These are phyloP conservation scores for Rhytidhysteron rufulum DNA, from an alignment of 2,329 filamentous ascomycete species.

Conservation along the genomic window DNA sequence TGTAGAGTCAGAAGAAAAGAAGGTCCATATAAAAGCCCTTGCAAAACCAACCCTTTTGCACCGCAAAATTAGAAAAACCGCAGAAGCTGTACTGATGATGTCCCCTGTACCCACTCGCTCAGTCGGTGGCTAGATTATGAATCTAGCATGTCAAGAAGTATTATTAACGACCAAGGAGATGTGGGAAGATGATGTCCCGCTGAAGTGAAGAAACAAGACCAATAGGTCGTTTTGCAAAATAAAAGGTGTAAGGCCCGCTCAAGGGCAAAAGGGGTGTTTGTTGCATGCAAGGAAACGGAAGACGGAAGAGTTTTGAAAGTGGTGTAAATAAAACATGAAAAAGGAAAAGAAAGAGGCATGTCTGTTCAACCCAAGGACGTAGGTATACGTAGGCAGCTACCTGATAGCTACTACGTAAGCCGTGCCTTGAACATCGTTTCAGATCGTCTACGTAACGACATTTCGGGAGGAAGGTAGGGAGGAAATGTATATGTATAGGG, in stretches of 20 bases:
- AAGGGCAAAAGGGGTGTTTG: not conserved
- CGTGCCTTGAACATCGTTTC: slow-evolving; percentile 2
- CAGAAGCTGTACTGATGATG: too few relatives aligned
- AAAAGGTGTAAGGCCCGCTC: slow-evolving; percentile 2
- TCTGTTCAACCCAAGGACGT: not conserved
- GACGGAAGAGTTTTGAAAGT: not conserved
- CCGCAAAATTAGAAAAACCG: too few relatives aligned
- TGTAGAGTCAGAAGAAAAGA: too few relatives aligned
- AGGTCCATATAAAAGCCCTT: too few relatives aligned
- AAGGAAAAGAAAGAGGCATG: not conserved
- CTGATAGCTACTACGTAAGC: not conserved
- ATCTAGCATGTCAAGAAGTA: too few relatives aligned
- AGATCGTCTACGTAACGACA: slow-evolving; percentile 15
- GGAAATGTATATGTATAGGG: slow-evolving; percentile 17
- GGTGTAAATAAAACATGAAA: not conserved
- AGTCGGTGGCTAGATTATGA: too few relatives aligned
- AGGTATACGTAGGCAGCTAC: not conserved
- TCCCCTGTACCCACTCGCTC: too few relatives aligned
- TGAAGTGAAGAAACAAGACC: too few relatives aligned
- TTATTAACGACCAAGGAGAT: too few relatives aligned
- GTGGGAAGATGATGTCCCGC: too few relatives aligned
- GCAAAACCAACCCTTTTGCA: too few relatives aligned
- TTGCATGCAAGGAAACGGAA: not conserved
- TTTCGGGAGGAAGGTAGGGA: slow-evolving; percentile 13
- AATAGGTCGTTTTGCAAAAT: too few relatives aligned